Evolutionary conservation across 2,329 filamentous ascomycete genomes (phyloP).

Genomic region (Rugonectria rugulosa): DNA sequence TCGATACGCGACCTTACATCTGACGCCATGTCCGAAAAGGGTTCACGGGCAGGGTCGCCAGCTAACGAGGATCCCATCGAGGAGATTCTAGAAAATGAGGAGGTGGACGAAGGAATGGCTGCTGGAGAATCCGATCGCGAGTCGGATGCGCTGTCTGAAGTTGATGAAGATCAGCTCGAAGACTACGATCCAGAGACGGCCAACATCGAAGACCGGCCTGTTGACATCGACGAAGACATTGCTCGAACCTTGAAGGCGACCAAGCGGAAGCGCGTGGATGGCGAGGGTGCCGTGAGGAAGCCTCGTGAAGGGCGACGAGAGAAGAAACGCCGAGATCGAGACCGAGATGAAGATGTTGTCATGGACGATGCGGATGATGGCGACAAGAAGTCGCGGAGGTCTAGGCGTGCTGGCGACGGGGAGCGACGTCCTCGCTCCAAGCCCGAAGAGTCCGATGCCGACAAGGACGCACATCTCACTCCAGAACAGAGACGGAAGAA

Average conservation of each 20-base stretch:
- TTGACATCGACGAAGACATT: constrained; percentile 73
- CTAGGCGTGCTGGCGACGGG: constrained; percentile 54
- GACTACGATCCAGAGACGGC: constrained; percentile 72
- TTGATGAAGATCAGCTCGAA: constrained; percentile 74
- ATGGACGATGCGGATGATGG: constrained; percentile 57
- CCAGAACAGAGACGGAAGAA: constrained; percentile 85
- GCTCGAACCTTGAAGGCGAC: constrained; percentile 69
- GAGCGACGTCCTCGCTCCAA: constrained; percentile 58
- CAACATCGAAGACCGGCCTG: constrained; percentile 68
- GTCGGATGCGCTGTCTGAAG: constrained; percentile 69
- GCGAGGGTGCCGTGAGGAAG: constrained; percentile 71
- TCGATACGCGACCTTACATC: not conserved
- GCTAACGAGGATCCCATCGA: constrained; percentile 45
- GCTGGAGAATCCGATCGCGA: constrained; percentile 61
- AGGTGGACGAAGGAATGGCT: constrained; percentile 39
- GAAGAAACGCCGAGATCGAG: constrained; percentile 64
- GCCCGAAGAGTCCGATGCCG: constrained; percentile 60
- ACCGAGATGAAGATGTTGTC: constrained; percentile 57
- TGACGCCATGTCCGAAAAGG: constrained; percentile 55
- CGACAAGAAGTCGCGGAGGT: constrained; percentile 55
- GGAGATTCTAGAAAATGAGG: constrained; percentile 50
- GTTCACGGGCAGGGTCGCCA: constrained; percentile 51
- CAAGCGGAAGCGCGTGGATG: constrained; percentile 71
- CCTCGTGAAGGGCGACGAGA: constrained; percentile 76
- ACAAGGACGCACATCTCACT: constrained; percentile 79